Percentiles rank a stretch among this genome's conserved stretches.
Evolutionary conservation across 2,329 filamentous ascomycete genomes (phyloP).

Genomic region (Diplodia intermedia): DNA sequence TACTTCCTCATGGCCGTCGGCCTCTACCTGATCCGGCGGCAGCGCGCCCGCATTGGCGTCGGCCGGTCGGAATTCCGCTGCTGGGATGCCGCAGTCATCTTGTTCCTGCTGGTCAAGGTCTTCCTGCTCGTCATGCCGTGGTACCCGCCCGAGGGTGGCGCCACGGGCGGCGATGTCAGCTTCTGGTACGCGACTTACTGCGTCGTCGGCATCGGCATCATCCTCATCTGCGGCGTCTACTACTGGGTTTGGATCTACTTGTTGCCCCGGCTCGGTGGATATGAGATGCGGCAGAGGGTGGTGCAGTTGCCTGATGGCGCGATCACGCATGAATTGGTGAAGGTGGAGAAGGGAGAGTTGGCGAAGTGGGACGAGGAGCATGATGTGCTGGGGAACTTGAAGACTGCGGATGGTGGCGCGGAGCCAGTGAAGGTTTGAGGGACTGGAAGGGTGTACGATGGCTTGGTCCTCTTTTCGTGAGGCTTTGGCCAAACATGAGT

Average conservation of each 20-base stretch:
- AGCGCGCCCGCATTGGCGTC: slow-evolving; percentile 60
- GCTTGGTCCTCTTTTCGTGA: not conserved
- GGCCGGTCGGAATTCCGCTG: slow-evolving; percentile 68
- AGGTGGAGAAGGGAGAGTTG: slow-evolving; percentile 39
- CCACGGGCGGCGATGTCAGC: slow-evolving; percentile 29
- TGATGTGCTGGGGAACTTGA: slow-evolving; percentile 40
- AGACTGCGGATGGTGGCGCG: not conserved
- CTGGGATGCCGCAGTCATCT: slow-evolving; percentile 65
- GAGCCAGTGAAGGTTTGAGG: slow-evolving; percentile 11
- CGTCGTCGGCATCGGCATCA: slow-evolving; percentile 58
- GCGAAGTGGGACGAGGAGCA: slow-evolving; percentile 44
- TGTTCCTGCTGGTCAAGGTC: slow-evolving; percentile 62
- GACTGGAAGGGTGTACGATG: not conserved
- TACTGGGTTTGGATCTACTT: slow-evolving; percentile 43
- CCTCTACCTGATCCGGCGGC: slow-evolving; percentile 65
- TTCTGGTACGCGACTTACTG: slow-evolving; percentile 63
- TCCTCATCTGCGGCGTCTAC: slow-evolving; percentile 42
- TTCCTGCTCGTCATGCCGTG: slow-evolving; percentile 67
- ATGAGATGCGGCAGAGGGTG: slow-evolving; percentile 41
- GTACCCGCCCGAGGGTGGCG: slow-evolving; percentile 47
- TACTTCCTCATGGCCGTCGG: slow-evolving; percentile 65
- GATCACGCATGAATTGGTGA: slow-evolving; percentile 40
- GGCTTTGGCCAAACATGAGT: not conserved
- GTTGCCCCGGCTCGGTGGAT: slow-evolving; percentile 39
- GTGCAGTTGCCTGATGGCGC: slow-evolving; percentile 40